phyloP scores from a whole-genome alignment of 2,329 filamentous ascomycete genomes.

The Xylariaceae sp. region DNA sequence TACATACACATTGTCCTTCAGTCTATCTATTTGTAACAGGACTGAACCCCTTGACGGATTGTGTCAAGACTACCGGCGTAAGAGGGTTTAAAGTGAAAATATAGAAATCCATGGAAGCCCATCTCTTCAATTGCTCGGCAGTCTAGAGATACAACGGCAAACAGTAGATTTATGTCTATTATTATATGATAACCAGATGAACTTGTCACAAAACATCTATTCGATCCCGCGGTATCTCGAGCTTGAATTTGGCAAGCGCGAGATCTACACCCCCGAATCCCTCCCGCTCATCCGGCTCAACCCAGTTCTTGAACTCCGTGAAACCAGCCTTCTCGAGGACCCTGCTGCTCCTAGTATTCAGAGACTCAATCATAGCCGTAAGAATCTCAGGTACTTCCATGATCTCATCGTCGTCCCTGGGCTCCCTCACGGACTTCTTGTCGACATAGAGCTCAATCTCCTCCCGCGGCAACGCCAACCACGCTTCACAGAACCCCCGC shows the following conservation, averaged over 20 bases:
- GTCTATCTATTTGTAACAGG: too few relatives aligned
- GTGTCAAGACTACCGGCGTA: not conserved
- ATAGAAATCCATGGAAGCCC: too few relatives aligned
- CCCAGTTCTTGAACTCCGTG: constrained; percentile 39
- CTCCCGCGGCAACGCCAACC: constrained; percentile 45
- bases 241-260: constrained; percentile 16
- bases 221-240: constrained; percentile 11
- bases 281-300: constrained; percentile 26
- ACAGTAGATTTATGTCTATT: not conserved
- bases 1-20: not conserved
- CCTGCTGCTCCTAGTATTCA: constrained; percentile 49
- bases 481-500: constrained; percentile 40
- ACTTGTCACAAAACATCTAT: not conserved
- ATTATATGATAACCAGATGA: not conserved
- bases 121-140: too few relatives aligned
- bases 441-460: constrained; percentile 40
- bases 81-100: too few relatives aligned
- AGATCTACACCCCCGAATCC: constrained; percentile 6
- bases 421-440: constrained; percentile 30
- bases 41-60: not conserved
- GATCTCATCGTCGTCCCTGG: constrained; percentile 20
- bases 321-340: constrained; percentile 56
- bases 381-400: constrained; percentile 38
- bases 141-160: too few relatives aligned
- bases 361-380: constrained; percentile 42